Evolutionary conservation across 495 filamentous ascomycete species (phyloP).

Genomic region (Tuber magnatum): DNA sequence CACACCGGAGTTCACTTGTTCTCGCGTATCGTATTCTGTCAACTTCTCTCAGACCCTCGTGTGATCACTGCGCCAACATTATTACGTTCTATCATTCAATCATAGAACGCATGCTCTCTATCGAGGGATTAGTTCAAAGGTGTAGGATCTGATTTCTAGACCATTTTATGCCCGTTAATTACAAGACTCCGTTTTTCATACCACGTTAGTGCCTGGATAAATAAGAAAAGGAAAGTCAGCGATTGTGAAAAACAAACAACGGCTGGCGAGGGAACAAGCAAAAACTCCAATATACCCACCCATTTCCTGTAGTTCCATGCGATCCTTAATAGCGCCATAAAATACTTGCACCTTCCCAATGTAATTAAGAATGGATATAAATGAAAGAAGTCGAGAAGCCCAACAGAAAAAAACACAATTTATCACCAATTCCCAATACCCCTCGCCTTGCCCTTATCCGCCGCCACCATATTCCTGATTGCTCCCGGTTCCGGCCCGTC

Average conservation of each 20-base stretch:
- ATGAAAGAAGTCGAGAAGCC: neutral
- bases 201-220: neutral
- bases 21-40: neutral
- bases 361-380: neutral
- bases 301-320: conserved; percentile 16
- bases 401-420: neutral
- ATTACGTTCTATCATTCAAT: neutral
- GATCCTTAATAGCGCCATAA: neutral
- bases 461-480: neutral
- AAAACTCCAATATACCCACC: conserved; percentile 10
- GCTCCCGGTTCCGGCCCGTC: neutral
- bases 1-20: no score
- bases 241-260: neutral
- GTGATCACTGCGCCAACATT: neutral
- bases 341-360: neutral
- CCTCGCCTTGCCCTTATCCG: conserved; percentile 1
- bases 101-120: neutral
- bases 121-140: neutral
- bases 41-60: no score
- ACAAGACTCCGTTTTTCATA: neutral
- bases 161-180: neutral
- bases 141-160: neutral
- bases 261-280: neutral
- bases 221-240: neutral
- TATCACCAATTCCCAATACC: conserved; percentile 23